Percentiles rank a stretch among this genome's conserved stretches.
These are phyloP conservation scores for Clarireedia hainanense DNA, from an alignment of 2,329 filamentous ascomycete genomes.

Conservation along the genomic window DNA sequence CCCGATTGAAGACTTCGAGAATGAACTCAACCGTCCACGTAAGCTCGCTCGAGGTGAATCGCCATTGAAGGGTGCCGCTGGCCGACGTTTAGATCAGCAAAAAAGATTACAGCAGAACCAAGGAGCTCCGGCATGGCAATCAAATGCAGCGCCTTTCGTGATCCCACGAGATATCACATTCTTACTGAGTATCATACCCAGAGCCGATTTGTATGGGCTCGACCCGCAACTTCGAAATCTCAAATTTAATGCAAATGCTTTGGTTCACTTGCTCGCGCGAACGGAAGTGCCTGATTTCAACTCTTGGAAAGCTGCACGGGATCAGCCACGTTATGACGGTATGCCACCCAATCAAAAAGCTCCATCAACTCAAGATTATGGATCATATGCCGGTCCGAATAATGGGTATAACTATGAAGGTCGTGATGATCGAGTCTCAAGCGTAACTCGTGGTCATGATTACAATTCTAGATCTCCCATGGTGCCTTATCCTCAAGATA, in stretches of 20 bases:
- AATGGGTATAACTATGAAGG: slow-evolving; percentile 2
- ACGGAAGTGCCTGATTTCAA: slow-evolving; percentile 56
- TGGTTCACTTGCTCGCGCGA: slow-evolving; percentile 66
- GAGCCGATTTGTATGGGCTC: slow-evolving; percentile 59
- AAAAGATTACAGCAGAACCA: slow-evolving; percentile 49
- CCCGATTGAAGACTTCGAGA: slow-evolving; percentile 59
- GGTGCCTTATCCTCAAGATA: neutral
- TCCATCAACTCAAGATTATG: neutral
- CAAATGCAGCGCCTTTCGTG: slow-evolving; percentile 40
- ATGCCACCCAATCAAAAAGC: slow-evolving; percentile 14
- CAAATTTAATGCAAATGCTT: slow-evolving; percentile 59
- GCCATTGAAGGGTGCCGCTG: slow-evolving; percentile 83
- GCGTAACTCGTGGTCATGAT: slow-evolving; percentile 10
- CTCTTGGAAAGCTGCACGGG: slow-evolving; percentile 42
- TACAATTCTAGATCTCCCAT: slow-evolving; percentile 4
- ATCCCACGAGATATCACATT: slow-evolving; percentile 62
- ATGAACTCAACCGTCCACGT: slow-evolving; percentile 65
- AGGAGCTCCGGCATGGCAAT: slow-evolving; percentile 29
- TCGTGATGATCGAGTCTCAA: slow-evolving; percentile 9
- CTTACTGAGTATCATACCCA: slow-evolving; percentile 55
- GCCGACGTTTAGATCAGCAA: slow-evolving; percentile 40
- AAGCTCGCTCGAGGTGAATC: slow-evolving; percentile 87
- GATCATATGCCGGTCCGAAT: neutral
- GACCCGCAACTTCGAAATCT: slow-evolving; percentile 28
- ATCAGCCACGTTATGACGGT: slow-evolving; percentile 26